Evolutionary conservation across 495 filamentous ascomycete species (phyloP).

Genomic region (Trichocladium uniseriatum): DNA sequence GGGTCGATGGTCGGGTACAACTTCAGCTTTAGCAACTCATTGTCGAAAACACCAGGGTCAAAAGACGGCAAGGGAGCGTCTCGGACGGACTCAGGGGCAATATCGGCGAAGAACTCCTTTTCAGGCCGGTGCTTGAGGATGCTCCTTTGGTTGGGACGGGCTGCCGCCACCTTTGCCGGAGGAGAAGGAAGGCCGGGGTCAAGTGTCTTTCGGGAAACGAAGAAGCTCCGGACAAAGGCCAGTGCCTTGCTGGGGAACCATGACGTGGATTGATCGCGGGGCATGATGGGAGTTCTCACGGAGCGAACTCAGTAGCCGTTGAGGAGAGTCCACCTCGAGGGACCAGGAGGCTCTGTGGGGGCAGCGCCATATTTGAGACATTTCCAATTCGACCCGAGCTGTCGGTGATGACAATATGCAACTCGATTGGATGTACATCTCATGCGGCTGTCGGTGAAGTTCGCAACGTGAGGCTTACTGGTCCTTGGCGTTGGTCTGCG

Average conservation of each 20-base stretch:
- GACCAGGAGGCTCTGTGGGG: too few relatives aligned
- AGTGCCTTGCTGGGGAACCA: slow-evolving; percentile 6
- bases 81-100: slow-evolving; percentile 14
- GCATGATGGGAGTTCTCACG: slow-evolving; percentile 1
- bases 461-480: too few relatives aligned
- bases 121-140: slow-evolving; percentile 24
- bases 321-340: too few relatives aligned
- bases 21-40: slow-evolving; percentile 23
- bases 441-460: neutral
- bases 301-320: too few relatives aligned
- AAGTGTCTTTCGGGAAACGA: neutral
- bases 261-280: neutral
- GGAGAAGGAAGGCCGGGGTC: slow-evolving; percentile 15
- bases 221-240: slow-evolving; percentile 5
- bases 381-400: too few relatives aligned
- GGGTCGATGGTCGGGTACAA: slow-evolving; percentile 22
- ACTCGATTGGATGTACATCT: too few relatives aligned
- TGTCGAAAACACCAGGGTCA: slow-evolving; percentile 28
- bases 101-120: slow-evolving; percentile 19
- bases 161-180: slow-evolving; percentile 6
- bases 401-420: too few relatives aligned
- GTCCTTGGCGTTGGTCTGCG: neutral
- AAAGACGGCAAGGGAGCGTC: slow-evolving; percentile 24
- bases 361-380: too few relatives aligned
- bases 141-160: slow-evolving; percentile 11